Base-by-base conservation (phyloP, 2,329 filamentous ascomycete genomes). In the Aspergillus sp. region DNA sequence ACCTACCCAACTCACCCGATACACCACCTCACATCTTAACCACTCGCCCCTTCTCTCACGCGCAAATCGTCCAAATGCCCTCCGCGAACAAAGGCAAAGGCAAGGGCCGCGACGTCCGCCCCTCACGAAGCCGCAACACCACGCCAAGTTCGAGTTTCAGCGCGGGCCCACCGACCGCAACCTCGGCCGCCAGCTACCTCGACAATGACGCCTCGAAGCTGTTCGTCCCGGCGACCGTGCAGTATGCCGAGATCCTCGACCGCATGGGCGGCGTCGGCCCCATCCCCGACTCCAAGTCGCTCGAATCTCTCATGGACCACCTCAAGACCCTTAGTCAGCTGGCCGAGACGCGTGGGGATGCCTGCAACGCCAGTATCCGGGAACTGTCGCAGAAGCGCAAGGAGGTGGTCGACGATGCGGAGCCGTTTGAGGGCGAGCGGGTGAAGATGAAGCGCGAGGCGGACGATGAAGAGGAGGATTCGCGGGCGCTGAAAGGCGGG, bases 111-210 rank as follows among this genome's bases (percentile, higher is more conserved):
- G 79, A 83, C 54, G 72, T 75, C 38, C 74, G 77, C 49, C 77
- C 76, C 38, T 82, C 82, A 45, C 78, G 79, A 56, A 86, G 83
- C 62, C 81, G 84, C 58, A 86, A 86, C 64, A 84, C 82, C 14
- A 87, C 84, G 3, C 84, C 84, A 17, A 79, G 81, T 57, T 84
- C 82, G 17, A 75, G 77, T 31, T 70, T 76, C 60, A 78, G 78
- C 55, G 71, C 75, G 34, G 76, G 76, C 54, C 70, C 60, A 58
- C 69, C 68, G 57, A 72, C 70, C 16, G 59, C 60, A 14, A 62
- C 68, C 16, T 59, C 68, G 10, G 58, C 68, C n/a, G 68, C 78
- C 3, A 75, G 78, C 38, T 85, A 85, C 66, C 78, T 86, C 50
- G 77, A 82, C 36, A 80, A 80, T 45, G 75, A 78, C 59, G 64